Evolutionary conservation across 306 rosid genomes (phyloP).

Genomic region (Crotalaria pallida): DNA sequence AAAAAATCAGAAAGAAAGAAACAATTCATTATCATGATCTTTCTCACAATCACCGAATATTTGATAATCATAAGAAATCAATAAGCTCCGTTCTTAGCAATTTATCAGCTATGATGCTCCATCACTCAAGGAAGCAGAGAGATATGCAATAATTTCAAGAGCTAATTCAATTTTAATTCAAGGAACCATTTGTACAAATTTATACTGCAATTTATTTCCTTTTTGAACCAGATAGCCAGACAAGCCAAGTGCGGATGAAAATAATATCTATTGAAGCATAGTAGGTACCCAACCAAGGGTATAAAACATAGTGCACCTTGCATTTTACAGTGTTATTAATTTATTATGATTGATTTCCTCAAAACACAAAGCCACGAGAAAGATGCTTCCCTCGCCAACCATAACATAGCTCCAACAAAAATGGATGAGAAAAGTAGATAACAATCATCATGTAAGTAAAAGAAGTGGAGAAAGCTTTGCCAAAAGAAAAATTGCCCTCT

Average conservation of each 20-base stretch:
- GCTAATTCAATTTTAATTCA: neutral
- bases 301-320: neutral
- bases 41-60: neutral
- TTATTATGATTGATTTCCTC: slow-evolving; percentile 2
- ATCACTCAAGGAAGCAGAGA: slow-evolving; percentile 11
- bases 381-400: neutral
- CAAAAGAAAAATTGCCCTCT: neutral
- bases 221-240: neutral
- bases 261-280: neutral
- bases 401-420: neutral
- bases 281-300: neutral
- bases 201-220: neutral
- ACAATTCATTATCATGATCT: neutral
- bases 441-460: neutral
- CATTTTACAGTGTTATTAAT: neutral
- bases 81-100: neutral
- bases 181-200: neutral
- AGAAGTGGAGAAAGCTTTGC: neutral
- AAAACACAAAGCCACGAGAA: neutral
- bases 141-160: neutral
- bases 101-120: slow-evolving; percentile 5
- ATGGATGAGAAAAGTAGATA: neutral
- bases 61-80: neutral
- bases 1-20: neutral
- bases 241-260: neutral